Evolutionary conservation across 108 stramenopile species (phyloP), one percentile per base, ranked within the genome.

Genomic region (Licmophora abbreviata): DNA sequence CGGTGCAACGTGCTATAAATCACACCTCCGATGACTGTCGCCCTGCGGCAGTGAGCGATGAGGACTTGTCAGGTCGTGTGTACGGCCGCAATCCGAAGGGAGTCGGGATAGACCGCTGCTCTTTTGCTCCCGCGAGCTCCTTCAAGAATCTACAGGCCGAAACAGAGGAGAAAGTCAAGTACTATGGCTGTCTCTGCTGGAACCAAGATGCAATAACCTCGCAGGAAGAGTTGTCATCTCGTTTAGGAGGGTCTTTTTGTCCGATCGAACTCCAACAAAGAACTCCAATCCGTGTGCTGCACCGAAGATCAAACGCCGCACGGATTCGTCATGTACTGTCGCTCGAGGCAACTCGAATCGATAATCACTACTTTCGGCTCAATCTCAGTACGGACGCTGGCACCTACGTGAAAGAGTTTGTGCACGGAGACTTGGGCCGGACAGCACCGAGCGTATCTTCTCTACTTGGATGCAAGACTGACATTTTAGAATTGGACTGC

Each of bases 361-460:
- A 83, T 44, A 59, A 83, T 25, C 83, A 87, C 49, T 83, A 76
- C 59, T 82, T 85, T 51, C 71, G 67, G 12, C 25, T 92, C 41
- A 44, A 65, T 42, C 22, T 92, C 32, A 69, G 66, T 14, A 92
- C 90, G 3, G 63, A 58, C 28, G 83, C 81, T 8, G 93, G 93
- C 20, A 85, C 93, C 0, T 66, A 91, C 40, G 88, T 94, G 40
- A 94, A 94, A 51, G 93, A 94, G 54, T 90, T 88, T 63, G 79
- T 83, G 6, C 78, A 88, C 55, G 86, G 88, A 7, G 93, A 94
- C 71, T 80, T 83, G 20, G 77, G 82, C 4, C 53, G 93, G 48
- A 91, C 86, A 1, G 12, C 38, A 35, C 93, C 93, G 1, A 83
- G 67, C 51, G 43, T 94, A 30, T 29, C 63, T 6, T 64, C 66